A percentile compares a stretch with the other conserved stretches of the same genome.
phyloP scores from a whole-genome alignment of 2,329 filamentous ascomycete species.

The Pyricularia sp. region DNA sequence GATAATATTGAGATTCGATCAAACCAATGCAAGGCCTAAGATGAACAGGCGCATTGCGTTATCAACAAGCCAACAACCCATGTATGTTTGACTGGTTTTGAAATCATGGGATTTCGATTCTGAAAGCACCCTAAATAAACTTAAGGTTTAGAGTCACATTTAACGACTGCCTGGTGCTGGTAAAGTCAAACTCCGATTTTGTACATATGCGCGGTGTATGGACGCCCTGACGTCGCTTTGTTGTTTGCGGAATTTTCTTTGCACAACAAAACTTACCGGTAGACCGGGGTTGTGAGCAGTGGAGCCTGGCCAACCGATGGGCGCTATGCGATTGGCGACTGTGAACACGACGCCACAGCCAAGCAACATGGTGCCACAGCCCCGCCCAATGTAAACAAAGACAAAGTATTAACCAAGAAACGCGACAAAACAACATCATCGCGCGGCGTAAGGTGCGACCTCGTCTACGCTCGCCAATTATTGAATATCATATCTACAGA shows the following conservation, averaged over 20 bases:
- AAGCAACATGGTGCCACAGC: neutral
- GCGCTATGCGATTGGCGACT: neutral
- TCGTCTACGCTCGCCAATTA: neutral
- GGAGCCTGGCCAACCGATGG: neutral
- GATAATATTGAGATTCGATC: neutral
- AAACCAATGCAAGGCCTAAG: neutral
- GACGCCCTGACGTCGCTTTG: neutral
- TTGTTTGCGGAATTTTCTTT: neutral
- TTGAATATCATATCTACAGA: neutral
- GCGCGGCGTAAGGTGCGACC: neutral
- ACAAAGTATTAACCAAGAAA: neutral
- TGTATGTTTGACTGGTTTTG: neutral
- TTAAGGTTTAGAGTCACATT: neutral
- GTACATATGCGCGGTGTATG: neutral
- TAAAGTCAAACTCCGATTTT: neutral
- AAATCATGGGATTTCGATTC: neutral
- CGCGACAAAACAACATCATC: neutral
- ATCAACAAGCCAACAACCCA: neutral
- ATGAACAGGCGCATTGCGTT: neutral
- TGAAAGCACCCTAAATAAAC: too few species aligned
- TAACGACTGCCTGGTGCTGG: neutral
- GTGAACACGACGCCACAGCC: neutral
- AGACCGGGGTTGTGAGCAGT: neutral
- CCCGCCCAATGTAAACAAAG: slow-evolving; percentile 1
- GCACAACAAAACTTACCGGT: neutral